phyloP scores from a whole-genome alignment of 2,329 filamentous ascomycete species.

The Calonectria henricotiae region DNA sequence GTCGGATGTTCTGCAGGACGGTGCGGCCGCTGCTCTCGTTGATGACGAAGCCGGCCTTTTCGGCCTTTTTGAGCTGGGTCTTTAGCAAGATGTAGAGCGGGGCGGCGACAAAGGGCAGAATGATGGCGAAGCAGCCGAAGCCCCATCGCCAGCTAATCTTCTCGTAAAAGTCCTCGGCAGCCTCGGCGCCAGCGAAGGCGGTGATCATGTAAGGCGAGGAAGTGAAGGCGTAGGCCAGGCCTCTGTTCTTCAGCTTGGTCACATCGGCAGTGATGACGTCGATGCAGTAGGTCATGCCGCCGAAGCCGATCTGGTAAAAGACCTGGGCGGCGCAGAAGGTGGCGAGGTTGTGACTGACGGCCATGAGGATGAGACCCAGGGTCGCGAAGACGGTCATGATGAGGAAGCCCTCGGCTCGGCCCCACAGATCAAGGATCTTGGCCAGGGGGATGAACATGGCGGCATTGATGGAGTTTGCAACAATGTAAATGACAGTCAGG shows the following conservation, averaged over 20 bases:
- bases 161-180: slow-evolving; percentile 47
- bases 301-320: slow-evolving; percentile 75
- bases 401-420: slow-evolving; percentile 72
- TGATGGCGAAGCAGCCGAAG: slow-evolving; percentile 77
- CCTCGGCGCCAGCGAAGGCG: slow-evolving; percentile 56
- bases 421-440: slow-evolving; percentile 76
- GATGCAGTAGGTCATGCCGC: slow-evolving; percentile 75
- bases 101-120: slow-evolving; percentile 73
- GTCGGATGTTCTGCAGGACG: slow-evolving; percentile 61
- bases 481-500: slow-evolving; percentile 68
- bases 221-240: slow-evolving; percentile 60
- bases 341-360: slow-evolving; percentile 64
- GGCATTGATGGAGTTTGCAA: slow-evolving; percentile 69
- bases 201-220: slow-evolving; percentile 66
- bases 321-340: slow-evolving; percentile 72
- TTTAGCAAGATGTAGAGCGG: slow-evolving; percentile 73
- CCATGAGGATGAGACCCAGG: slow-evolving; percentile 73
- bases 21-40: slow-evolving; percentile 62
- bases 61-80: slow-evolving; percentile 71
- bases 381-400: slow-evolving; percentile 67
- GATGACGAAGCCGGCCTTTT: slow-evolving; percentile 64
- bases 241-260: slow-evolving; percentile 61
- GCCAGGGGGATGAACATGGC: slow-evolving; percentile 74
- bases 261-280: slow-evolving; percentile 79
- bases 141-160: slow-evolving; percentile 48